Evolutionary conservation across 305 asterid species (phyloP).

Genomic region (Salvia sclarea): DNA sequence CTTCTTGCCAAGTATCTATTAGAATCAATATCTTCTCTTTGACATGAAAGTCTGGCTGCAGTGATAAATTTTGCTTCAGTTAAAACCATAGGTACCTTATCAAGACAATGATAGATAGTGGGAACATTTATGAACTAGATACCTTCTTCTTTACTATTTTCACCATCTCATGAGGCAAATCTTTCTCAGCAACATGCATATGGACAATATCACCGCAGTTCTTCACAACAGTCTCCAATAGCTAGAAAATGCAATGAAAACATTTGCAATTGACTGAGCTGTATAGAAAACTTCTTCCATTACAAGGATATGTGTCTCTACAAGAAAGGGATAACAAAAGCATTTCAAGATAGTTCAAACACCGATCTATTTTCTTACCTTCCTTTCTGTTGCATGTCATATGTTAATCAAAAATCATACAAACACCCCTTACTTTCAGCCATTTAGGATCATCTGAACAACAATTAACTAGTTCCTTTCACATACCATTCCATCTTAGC

Average conservation of each 20-base stretch:
- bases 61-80: constrained; percentile 35
- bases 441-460: constrained; percentile 17
- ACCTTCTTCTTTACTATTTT: constrained; percentile 90
- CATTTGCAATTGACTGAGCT: constrained; percentile 28
- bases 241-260: constrained; percentile 50
- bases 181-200: constrained; percentile 98
- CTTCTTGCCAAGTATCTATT: constrained; percentile 99
- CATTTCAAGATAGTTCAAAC: constrained; percentile 25
- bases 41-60: constrained; percentile 96
- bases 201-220: constrained; percentile 97
- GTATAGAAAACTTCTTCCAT: constrained; percentile 25
- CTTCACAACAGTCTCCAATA: constrained; percentile 94
- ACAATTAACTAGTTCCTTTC: neutral
- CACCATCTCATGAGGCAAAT: constrained; percentile 95
- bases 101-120: constrained; percentile 25
- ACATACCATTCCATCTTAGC: constrained; percentile 5
- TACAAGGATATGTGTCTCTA: constrained; percentile 30
- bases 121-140: constrained; percentile 28
- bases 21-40: constrained; percentile 94
- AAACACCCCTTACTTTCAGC: constrained; percentile 3
- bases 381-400: constrained; percentile 2
- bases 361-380: constrained; percentile 13
- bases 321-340: constrained; percentile 30
- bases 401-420: constrained; percentile 11
- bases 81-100: constrained; percentile 18